phyloP scores from a whole-genome alignment of 768 basidiomycete species.

The Lentinula lateritia region DNA sequence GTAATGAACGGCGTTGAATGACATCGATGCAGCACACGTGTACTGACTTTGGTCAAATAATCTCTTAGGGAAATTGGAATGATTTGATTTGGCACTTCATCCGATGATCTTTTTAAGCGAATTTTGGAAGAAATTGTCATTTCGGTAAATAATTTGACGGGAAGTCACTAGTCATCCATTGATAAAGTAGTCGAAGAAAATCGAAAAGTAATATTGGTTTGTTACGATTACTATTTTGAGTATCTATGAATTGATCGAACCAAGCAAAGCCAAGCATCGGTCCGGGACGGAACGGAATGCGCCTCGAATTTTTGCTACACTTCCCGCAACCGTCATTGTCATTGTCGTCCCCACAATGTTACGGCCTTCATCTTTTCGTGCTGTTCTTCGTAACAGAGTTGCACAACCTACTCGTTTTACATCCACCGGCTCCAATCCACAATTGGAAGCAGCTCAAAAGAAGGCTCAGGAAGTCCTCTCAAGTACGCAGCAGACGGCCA shows the following conservation, averaged over 20 bases:
- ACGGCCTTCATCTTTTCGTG: conserved; percentile 14
- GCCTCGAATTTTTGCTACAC: not conserved
- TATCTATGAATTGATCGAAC: not conserved
- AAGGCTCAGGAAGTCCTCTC: conserved; percentile 66
- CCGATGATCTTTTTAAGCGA: too few relatives aligned
- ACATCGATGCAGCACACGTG: too few relatives aligned
- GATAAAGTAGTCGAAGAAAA: too few relatives aligned
- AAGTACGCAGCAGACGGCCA: conserved; percentile 51
- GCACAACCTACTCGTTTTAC: conserved; percentile 31
- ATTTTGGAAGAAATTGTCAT: too few relatives aligned
- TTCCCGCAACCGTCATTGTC: not conserved
- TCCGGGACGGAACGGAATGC: not conserved
- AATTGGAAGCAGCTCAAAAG: conserved; percentile 50
- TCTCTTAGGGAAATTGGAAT: too few relatives aligned
- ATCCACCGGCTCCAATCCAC: conserved; percentile 25
- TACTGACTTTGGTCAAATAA: too few relatives aligned
- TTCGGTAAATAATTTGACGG: too few relatives aligned
- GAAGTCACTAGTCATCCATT: too few relatives aligned
- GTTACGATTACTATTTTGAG: too few relatives aligned
- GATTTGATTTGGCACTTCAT: too few relatives aligned
- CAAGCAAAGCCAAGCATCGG: not conserved
- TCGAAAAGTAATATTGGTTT: too few relatives aligned
- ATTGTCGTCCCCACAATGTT: not conserved
- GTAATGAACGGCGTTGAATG: too few relatives aligned
- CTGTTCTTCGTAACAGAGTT: conserved; percentile 18